Evolutionary conservation across 306 rosid genomes (phyloP).

Genomic region (Acacia acuminata): DNA sequence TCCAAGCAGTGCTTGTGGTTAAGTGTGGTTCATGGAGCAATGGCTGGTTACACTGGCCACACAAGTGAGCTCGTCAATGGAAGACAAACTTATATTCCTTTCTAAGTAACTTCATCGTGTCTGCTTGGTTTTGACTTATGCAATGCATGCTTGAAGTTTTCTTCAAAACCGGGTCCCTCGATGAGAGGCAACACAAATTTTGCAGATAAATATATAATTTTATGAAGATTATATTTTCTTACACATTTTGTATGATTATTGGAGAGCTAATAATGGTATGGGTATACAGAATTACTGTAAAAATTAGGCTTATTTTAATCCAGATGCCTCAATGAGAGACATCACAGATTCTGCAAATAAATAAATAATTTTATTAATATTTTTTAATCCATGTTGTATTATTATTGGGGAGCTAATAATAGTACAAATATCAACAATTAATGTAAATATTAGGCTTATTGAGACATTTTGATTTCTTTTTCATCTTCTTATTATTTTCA

Average conservation of each 20-base stretch:
- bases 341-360: not conserved
- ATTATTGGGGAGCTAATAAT: not conserved
- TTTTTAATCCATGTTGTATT: too few species aligned
- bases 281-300: too few species aligned
- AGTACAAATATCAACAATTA: too few species aligned
- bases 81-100: too few species aligned
- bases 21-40: conserved; percentile 96
- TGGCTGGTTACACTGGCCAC: conserved; percentile 93
- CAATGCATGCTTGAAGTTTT: not conserved
- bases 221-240: too few species aligned
- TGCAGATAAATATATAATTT: too few species aligned
- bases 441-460: not conserved
- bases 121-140: conserved; percentile 15
- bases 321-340: too few species aligned
- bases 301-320: too few species aligned
- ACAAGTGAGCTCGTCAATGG: conserved; percentile 80
- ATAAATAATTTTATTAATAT: too few species aligned
- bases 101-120: conserved; percentile 61
- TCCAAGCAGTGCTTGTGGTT: conserved; percentile 90
- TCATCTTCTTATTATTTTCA: not conserved
- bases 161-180: not conserved
- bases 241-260: too few species aligned
- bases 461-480: not conserved
- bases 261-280: too few species aligned
- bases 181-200: too few species aligned